Evolutionary conservation across 495 filamentous ascomycete species (phyloP).

Genomic region (Bacidia gigantensis): DNA sequence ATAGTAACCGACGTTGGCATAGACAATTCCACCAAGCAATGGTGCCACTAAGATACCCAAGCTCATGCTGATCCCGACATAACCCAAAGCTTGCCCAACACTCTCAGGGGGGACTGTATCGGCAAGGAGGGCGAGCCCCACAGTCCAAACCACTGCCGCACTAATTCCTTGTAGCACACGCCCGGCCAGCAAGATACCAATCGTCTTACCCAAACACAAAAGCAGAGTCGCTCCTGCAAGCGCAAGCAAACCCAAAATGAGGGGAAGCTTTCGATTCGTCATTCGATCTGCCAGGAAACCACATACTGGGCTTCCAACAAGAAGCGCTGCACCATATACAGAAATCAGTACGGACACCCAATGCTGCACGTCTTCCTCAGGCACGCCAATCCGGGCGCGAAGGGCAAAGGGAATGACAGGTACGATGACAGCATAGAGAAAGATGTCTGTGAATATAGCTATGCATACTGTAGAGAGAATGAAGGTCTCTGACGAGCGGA

Average conservation of each 20-base stretch:
- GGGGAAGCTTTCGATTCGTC: slow-evolving; percentile 52
- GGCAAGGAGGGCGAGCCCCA: slow-evolving; percentile 69
- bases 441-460: slow-evolving; percentile 55
- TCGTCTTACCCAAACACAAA: slow-evolving; percentile 57
- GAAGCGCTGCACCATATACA: slow-evolving; percentile 62
- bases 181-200: slow-evolving; percentile 53
- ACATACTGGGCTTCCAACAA: slow-evolving; percentile 38
- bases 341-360: slow-evolving; percentile 73
- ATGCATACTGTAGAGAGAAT: slow-evolving; percentile 38
- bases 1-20: slow-evolving; percentile 59
- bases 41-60: slow-evolving; percentile 59
- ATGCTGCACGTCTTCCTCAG: slow-evolving; percentile 44
- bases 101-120: slow-evolving; percentile 60
- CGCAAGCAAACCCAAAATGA: slow-evolving; percentile 57
- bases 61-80: slow-evolving; percentile 54
- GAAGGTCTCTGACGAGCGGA: slow-evolving; percentile 31
- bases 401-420: slow-evolving; percentile 78
- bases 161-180: slow-evolving; percentile 64
- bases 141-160: slow-evolving; percentile 70
- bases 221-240: slow-evolving; percentile 57
- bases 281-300: slow-evolving; percentile 49
- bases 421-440: slow-evolving; percentile 68
- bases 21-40: slow-evolving; percentile 65
- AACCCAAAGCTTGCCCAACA: slow-evolving; percentile 64
- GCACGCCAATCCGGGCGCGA: slow-evolving; percentile 41